phyloP scores from a whole-genome alignment of 2,329 filamentous ascomycete species.

The Chaetomiaceae sp. region DNA sequence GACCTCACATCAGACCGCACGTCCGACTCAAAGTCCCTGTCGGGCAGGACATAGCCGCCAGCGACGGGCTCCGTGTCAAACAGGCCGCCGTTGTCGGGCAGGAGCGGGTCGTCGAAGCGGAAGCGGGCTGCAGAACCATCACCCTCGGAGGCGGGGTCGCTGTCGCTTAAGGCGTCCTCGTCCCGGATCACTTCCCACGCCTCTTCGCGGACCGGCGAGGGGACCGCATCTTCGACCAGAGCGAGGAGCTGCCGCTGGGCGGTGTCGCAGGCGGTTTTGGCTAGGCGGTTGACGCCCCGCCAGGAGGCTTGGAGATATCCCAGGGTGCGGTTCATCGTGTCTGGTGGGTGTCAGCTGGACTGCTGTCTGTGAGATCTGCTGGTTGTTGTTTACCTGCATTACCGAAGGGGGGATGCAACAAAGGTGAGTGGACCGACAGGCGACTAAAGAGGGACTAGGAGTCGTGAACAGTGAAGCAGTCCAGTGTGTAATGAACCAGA shows the following conservation, averaged over 20 bases:
- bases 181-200: background rate
- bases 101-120: background rate
- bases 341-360: background rate
- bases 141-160: background rate
- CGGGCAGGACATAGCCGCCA: background rate
- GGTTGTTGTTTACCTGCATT: background rate
- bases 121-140: too few relatives aligned
- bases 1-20: too few relatives aligned
- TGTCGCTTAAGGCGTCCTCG: background rate
- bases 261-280: background rate
- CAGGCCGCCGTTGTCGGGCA: constrained; percentile 1
- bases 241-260: background rate
- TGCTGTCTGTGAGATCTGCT: too few relatives aligned
- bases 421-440: too few relatives aligned
- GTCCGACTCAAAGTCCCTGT: background rate
- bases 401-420: too few relatives aligned
- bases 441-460: too few relatives aligned
- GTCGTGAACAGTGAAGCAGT: too few relatives aligned
- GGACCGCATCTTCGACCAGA: background rate
- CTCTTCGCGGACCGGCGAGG: background rate
- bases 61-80: background rate
- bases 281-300: background rate
- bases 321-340: background rate
- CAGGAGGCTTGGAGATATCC: background rate
- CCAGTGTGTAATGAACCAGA: too few relatives aligned